Base-by-base conservation (phyloP, 202 grass and related monocot species). In the Digitaria exilis region DNA sequence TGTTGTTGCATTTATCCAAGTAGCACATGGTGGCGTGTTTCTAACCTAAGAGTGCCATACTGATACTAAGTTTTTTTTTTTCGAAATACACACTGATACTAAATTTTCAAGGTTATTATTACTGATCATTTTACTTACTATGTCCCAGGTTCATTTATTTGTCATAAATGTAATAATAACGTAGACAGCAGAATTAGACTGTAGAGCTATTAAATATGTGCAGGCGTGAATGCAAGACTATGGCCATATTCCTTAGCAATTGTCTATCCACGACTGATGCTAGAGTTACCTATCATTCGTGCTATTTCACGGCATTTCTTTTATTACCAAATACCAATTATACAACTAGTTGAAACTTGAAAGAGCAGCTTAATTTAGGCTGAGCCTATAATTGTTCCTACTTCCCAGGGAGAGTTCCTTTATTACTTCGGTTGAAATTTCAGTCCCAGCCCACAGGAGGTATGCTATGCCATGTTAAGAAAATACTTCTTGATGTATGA, bases 271-370 rank as follows among this genome's bases (percentile, higher is more conserved):
- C 64, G 32, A 54, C 69, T 76, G 13, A 13, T 76, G 39, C 13
- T 49, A 44, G 37, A 56, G 21, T 29, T 81, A 26, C 12, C 30
- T 13, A 49, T 65, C 73, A 12, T 58, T 34, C 15, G 12, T 51
- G 42, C 34, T 19, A 46, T 31, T 56, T 44, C 14, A 16, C 24
- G 5, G 14, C 14, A 75, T 80, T 48, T 80, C 0, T 86, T n/a
- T 66, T 42, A 19, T 58, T 16, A 10, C 37, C 16, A 19, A 19
- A 58, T 10, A 10, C 28, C 16, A 19, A 80, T 55, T 54, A 44
- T 13, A 63, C 46, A 39, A 41, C 13, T 62, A 73, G 57, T 56
- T 80, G 66, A 80, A n/a, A n/a, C n/a, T n/a, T n/a, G n/a, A n/a
- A n/a, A 6, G 13, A 57, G 37, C 3, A 43, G 44, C 13, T 15